These are phyloP conservation scores for Cronartium ribicola DNA, from an alignment of 1,284 basidiomycete genomes.

Conservation along the genomic window DNA sequence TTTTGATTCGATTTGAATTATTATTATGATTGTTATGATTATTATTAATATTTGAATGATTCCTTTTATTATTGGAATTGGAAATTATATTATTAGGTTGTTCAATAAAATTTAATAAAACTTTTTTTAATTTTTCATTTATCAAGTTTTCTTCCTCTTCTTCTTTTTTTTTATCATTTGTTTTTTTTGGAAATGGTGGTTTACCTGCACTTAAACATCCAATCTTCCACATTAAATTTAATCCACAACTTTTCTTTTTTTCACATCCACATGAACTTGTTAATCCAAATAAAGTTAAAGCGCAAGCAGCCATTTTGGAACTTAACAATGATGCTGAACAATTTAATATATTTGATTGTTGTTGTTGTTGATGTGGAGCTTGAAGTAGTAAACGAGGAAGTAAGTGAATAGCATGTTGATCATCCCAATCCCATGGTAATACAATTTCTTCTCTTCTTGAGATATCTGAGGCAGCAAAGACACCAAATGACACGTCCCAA, in stretches of 20 bases:
- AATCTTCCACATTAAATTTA: constrained; percentile 42
- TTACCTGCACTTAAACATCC: constrained; percentile 38
- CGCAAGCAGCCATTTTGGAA: constrained; percentile 31
- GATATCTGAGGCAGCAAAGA: constrained; percentile 76
- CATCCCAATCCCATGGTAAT: constrained; percentile 95
- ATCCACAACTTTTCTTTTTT: constrained; percentile 30
- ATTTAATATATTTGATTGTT: not conserved
- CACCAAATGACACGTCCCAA: constrained; percentile 56
- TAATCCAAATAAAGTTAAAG: constrained; percentile 35
- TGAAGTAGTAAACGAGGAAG: constrained; percentile 60
- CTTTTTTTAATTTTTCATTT: too few relatives aligned
- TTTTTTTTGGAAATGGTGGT: constrained; percentile 30
- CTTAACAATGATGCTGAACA: constrained; percentile 16
- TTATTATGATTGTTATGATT: not conserved
- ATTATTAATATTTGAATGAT: not conserved
- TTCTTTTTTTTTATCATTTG: constrained; percentile 15
- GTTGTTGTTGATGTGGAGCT: constrained; percentile 3
- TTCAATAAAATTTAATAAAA: too few relatives aligned
- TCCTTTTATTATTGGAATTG: too few relatives aligned
- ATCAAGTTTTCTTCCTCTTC: too few relatives aligned
- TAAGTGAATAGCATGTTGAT: constrained; percentile 77
- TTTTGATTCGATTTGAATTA: constrained; percentile 22
- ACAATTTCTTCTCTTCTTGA: constrained; percentile 79
- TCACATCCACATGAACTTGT: constrained; percentile 36
- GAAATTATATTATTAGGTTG: too few relatives aligned